A percentile compares a stretch with the other conserved stretches of the same genome.
Conservation (phyloP, 768 basidiomycete genomes). For the Trametes villosa region DNA sequence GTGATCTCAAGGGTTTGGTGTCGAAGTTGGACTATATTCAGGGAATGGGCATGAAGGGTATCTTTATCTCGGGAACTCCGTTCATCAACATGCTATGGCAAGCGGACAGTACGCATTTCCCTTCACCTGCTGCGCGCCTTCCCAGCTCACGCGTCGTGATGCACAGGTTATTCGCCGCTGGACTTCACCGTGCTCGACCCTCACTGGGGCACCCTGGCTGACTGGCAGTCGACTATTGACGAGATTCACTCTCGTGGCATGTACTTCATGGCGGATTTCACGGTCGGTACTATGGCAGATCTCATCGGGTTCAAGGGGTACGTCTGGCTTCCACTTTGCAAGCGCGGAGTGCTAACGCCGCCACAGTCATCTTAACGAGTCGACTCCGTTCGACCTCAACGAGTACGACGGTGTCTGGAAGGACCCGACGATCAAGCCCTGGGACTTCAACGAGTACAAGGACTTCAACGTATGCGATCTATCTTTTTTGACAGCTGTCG, state of each 20-base stretch:
- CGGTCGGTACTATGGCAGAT: constrained; percentile 91
- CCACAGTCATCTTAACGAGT: constrained; percentile 72
- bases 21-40: constrained; percentile 83
- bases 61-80: constrained; percentile 92
- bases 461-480: constrained; percentile 67
- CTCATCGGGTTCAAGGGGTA: constrained; percentile 85
- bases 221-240: constrained; percentile 80
- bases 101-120: constrained; percentile 76
- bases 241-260: constrained; percentile 79
- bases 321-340: constrained; percentile 28
- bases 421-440: constrained; percentile 72
- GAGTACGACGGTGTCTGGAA: constrained; percentile 83
- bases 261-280: constrained; percentile 95
- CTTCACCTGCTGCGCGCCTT: neutral
- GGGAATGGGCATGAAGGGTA: constrained; percentile 82
- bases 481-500: constrained; percentile 4
- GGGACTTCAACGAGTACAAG: constrained; percentile 84
- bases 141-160: constrained; percentile 1
- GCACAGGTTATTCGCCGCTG: constrained; percentile 85
- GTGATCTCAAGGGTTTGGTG: constrained; percentile 81
- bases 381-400: constrained; percentile 75
- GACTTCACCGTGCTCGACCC: constrained; percentile 92
- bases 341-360: constrained; percentile 15
- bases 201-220: constrained; percentile 84
- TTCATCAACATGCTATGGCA: constrained; percentile 98